Conservation (phyloP, 2,329 filamentous ascomycete genomes). For the Pseudohalonectria lignicola region DNA sequence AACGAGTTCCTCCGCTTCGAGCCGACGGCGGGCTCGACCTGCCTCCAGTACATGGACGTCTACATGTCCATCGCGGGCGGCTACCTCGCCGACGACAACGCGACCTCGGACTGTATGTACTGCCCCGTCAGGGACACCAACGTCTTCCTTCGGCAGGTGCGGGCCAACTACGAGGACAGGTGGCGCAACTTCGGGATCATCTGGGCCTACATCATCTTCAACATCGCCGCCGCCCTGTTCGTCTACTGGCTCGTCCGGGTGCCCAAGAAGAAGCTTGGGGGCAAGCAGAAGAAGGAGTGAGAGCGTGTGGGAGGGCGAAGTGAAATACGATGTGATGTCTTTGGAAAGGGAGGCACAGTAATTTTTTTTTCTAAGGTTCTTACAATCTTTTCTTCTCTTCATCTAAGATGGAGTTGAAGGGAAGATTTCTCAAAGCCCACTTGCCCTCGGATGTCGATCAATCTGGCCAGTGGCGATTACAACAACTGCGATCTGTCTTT, state of each 20-base stretch:
- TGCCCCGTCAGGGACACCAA: constrained; percentile 19
- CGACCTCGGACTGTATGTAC: constrained; percentile 12
- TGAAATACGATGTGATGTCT: no score
- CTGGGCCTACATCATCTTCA: constrained; percentile 37
- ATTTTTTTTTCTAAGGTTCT: no score
- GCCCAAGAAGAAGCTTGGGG: constrained; percentile 9
- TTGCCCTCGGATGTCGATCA: no score
- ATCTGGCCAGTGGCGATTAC: no score
- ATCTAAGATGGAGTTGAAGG: no score
- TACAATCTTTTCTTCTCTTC: no score
- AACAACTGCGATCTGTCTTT: no score
- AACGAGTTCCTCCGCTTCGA: constrained; percentile 54
- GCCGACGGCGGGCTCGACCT: constrained; percentile 51
- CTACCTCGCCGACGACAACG: constrained; percentile 29
- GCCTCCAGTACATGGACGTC: constrained; percentile 52
- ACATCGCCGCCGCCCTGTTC: constrained; percentile 30
- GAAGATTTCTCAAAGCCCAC: no score
- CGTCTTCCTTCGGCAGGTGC: constrained; percentile 20
- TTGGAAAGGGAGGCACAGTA: no score
- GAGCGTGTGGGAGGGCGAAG: no score
- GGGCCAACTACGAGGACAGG: constrained; percentile 30
- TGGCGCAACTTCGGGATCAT: constrained; percentile 44
- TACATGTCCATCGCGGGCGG: constrained; percentile 31
- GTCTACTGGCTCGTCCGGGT: constrained; percentile 31
- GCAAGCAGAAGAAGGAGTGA: constrained; percentile 9